A percentile compares a stretch with the other conserved stretches of the same genome.
These are phyloP conservation scores for Starmerella riodocensis DNA, from an alignment of 805 yeast species.

Conservation along the genomic window DNA sequence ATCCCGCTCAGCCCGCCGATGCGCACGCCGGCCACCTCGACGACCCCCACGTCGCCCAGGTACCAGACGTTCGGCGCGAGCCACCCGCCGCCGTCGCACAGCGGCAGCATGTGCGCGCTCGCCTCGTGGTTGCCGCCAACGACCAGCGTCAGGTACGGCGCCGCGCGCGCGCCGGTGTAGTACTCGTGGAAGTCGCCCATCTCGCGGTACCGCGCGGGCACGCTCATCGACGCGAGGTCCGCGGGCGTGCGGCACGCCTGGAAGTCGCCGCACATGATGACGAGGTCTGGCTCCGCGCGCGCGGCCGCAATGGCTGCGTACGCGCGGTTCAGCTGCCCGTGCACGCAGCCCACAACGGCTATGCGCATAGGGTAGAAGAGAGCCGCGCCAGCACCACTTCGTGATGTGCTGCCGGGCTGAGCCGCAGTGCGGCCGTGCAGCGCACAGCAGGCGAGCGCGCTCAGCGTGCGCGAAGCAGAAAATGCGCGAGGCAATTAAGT, in stretches of 20 bases:
- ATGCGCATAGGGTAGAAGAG: too few relatives aligned
- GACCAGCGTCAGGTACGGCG: conserved; percentile 68
- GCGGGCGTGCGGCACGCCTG: conserved; percentile 56
- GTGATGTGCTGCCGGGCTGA: too few relatives aligned
- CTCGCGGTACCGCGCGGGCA: conserved; percentile 61
- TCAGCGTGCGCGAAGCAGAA: too few relatives aligned
- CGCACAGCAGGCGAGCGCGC: too few relatives aligned
- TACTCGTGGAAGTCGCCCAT: conserved; percentile 74
- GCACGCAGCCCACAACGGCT: conserved; percentile 23
- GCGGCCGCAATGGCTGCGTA: conserved; percentile 10
- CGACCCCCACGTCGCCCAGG: conserved; percentile 61
- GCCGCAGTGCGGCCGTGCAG: too few relatives aligned
- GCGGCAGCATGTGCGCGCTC: conserved; percentile 57
- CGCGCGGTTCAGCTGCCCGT: conserved; percentile 18
- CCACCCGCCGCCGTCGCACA: conserved; percentile 89
- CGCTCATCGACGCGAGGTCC: conserved; percentile 59
- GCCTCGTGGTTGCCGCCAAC: conserved; percentile 96
- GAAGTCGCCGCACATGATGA: conserved; percentile 83
- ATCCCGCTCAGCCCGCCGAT: conserved; percentile 83
- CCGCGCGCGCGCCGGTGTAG: conserved; percentile 43
- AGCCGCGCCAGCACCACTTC: too few relatives aligned
- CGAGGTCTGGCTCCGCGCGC: conserved; percentile 32
- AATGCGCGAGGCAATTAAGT: too few relatives aligned
- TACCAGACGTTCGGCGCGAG: conserved; percentile 79
- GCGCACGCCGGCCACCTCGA: conserved; percentile 62